Conservation (phyloP, 2,329 filamentous ascomycete genomes). For the Ophiostoma tasmaniense region DNA sequence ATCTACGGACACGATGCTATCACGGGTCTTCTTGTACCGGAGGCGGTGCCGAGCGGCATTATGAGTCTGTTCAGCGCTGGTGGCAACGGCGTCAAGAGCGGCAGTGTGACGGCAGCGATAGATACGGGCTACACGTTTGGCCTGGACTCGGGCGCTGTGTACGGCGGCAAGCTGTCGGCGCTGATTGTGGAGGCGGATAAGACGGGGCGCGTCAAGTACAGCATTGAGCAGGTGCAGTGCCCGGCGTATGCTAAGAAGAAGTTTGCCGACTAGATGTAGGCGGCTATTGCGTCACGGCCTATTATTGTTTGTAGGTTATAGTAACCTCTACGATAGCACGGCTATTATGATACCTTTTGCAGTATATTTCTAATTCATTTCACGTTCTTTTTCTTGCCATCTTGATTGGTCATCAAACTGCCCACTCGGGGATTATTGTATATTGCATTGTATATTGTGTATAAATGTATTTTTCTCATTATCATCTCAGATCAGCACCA, state of each 20-base stretch:
- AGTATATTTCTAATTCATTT: not conserved
- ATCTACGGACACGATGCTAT: slow-evolving; percentile 84
- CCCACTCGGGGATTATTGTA: not conserved
- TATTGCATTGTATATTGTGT: not conserved
- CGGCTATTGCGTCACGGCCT: not conserved
- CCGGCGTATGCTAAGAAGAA: slow-evolving; percentile 18
- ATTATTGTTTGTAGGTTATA: not conserved
- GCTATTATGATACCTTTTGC: slow-evolving; percentile 4
- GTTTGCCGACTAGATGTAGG: slow-evolving; percentile 2
- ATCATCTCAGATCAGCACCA: not conserved
- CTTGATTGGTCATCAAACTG: slow-evolving; percentile 3
- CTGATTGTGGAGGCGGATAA: slow-evolving; percentile 56
- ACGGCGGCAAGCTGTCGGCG: slow-evolving; percentile 66
- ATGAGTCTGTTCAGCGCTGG: slow-evolving; percentile 9
- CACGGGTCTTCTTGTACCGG: slow-evolving; percentile 48
- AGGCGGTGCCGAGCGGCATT: not conserved
- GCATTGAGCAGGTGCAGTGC: slow-evolving; percentile 36
- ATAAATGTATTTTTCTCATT: not conserved
- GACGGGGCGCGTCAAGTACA: slow-evolving; percentile 28
- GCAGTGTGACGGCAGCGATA: slow-evolving; percentile 18
- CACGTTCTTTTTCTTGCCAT: not conserved
- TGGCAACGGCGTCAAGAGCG: not conserved
- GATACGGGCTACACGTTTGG: slow-evolving; percentile 64
- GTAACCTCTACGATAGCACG: not conserved
- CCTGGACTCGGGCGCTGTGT: slow-evolving; percentile 74